A percentile compares a stretch with the other conserved stretches of the same genome.
Conservation (phyloP, 2,329 filamentous ascomycete genomes). For the Verticillium longisporum region DNA sequence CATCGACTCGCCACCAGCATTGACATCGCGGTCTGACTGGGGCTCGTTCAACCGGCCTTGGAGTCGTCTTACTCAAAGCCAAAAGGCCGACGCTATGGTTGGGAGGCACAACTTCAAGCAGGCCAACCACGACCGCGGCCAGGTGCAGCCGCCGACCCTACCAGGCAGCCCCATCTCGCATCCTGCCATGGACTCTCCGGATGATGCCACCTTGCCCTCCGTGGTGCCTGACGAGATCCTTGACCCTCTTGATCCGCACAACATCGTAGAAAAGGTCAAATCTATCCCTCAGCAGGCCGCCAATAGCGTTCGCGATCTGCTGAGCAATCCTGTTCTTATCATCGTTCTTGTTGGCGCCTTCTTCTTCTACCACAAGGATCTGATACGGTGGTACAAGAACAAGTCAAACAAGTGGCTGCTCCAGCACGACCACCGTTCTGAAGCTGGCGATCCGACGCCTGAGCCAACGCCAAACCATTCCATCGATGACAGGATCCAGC, state of each 20-base stretch:
- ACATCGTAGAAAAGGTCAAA: slow-evolving; percentile 43
- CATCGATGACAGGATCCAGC: slow-evolving; percentile 1
- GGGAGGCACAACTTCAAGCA: slow-evolving; percentile 63
- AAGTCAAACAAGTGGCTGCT: slow-evolving; percentile 13
- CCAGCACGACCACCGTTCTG: slow-evolving; percentile 17
- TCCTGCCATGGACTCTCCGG: slow-evolving; percentile 21
- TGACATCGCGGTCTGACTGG: slow-evolving; percentile 38
- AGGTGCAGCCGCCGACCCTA: slow-evolving; percentile 28
- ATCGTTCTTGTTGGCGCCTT: slow-evolving; percentile 34
- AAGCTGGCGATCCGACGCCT: slow-evolving; percentile 5
- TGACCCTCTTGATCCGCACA: slow-evolving; percentile 28
- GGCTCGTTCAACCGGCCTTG: slow-evolving; percentile 34
- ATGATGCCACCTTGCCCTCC: slow-evolving; percentile 24
- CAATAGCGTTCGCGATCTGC: slow-evolving; percentile 44
- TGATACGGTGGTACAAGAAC: slow-evolving; percentile 30
- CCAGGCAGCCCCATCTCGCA: slow-evolving; percentile 24
- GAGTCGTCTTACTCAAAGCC: slow-evolving; percentile 32
- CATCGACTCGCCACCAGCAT: slow-evolving; percentile 53
- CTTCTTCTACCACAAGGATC: slow-evolving; percentile 38
- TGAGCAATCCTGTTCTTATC: slow-evolving; percentile 48
- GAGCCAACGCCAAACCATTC: slow-evolving; percentile 6
- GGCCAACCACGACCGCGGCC: slow-evolving; percentile 17
- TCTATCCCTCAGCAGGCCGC: slow-evolving; percentile 42
- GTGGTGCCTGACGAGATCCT: slow-evolving; percentile 13
- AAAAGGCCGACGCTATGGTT: slow-evolving; percentile 56